phyloP scores from a whole-genome alignment of 2,329 filamentous ascomycete species.

The Trichoderma sp. region DNA sequence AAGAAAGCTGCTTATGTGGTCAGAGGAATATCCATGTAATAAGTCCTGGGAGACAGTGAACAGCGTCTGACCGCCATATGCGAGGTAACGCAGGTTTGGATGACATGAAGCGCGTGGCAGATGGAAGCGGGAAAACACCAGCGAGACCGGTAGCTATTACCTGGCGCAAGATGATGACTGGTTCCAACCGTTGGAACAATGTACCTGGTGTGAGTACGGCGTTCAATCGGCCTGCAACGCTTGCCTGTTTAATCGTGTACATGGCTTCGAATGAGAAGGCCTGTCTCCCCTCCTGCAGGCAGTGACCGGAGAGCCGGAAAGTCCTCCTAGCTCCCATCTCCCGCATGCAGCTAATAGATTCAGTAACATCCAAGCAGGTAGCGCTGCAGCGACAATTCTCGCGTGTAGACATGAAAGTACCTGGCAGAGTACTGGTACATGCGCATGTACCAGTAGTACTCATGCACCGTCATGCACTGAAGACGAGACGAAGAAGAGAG shows the following conservation, averaged over 20 bases:
- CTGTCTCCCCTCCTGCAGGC: background rate
- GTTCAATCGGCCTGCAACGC: background rate
- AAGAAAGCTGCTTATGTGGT: background rate
- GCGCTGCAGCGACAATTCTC: background rate
- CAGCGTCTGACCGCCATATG: conserved; percentile 20
- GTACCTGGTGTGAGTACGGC: background rate
- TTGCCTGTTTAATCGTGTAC: conserved; percentile 1
- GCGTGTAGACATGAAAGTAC: background rate
- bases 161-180: background rate
- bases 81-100: conserved; percentile 1
- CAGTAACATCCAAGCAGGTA: background rate
- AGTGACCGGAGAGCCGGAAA: conserved; percentile 16
- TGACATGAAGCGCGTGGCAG: background rate
- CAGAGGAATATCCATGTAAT: background rate
- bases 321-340: conserved; percentile 16
- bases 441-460: background rate
- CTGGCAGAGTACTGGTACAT: background rate
- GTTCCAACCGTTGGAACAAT: background rate
- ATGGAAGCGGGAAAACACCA: background rate
- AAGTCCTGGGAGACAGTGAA: background rate
- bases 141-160: background rate
- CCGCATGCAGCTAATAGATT: conserved; percentile 14
- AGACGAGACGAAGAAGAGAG: background rate
- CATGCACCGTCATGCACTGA: background rate
- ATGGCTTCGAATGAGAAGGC: background rate